Conservation (phyloP, 2,329 filamentous ascomycete genomes). For the Colletotrichum cereale region DNA sequence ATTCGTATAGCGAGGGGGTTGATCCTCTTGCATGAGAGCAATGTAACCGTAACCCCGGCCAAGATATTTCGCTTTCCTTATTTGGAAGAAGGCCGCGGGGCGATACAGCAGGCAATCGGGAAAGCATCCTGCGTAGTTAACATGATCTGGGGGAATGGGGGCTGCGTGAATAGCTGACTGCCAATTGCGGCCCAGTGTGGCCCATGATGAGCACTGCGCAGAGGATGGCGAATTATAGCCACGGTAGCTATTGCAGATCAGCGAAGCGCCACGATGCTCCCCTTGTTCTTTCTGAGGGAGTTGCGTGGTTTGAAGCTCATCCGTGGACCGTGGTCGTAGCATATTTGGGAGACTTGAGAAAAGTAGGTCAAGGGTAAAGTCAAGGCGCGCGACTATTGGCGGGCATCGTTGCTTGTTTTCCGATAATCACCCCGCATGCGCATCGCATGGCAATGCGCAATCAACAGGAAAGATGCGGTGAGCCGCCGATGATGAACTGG, state of each 20-base stretch:
- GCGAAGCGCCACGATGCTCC: neutral
- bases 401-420: too few relatives aligned
- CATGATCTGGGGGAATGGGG: conserved; percentile 8
- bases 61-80: conserved; percentile 33
- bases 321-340: too few relatives aligned
- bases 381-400: neutral
- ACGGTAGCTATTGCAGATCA: neutral
- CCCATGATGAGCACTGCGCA: neutral
- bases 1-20: neutral
- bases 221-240: conserved; percentile 2
- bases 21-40: conserved; percentile 18
- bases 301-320: neutral
- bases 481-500: neutral
- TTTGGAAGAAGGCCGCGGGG: conserved; percentile 22
- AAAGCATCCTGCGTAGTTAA: too few relatives aligned
- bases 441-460: neutral
- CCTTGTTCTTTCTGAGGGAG: neutral
- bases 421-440: neutral
- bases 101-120: conserved; percentile 9
- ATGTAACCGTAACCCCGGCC: conserved; percentile 33
- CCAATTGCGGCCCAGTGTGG: neutral
- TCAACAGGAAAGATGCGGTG: neutral
- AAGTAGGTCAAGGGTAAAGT: neutral
- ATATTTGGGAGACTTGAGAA: neutral
- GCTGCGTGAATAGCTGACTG: neutral